Evolutionary conservation across 1,284 basidiomycete genomes (phyloP), one percentile per base, ranked within the genome.

Genomic region (Marasmius oreades): DNA sequence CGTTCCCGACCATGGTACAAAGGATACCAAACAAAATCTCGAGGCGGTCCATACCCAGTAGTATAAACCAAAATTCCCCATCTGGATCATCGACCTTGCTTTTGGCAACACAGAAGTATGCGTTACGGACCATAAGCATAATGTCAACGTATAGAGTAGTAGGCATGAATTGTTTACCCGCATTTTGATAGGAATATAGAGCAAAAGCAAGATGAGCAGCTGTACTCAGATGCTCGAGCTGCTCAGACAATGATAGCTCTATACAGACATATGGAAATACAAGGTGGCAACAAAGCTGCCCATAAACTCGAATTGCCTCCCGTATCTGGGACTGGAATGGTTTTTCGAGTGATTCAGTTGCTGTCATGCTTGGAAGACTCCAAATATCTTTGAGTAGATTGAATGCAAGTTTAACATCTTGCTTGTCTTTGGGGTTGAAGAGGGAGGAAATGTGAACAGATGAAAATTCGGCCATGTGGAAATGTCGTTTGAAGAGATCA

Each of bases 121-220:
- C 63, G 58, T 70, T 72, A 57, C 73, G 72, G 36, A 73, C 64
- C 67, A 71, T 70, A 4, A 58, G 57, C 63, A 66, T 64, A 20
- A 69, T 57, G 44, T 73, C 66, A 31, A 66, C 54, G 58, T 65
- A 74, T 0, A 66, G 58, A 42, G 63, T 64, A 0, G 59, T 61
- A 0, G 67, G 69, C 5, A 73, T 65, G 55, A 73, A 68, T 3
- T 60, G 31, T n/a, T 31, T 39, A 23, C 51, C 37, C 7, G 58
- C 59, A 12, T 61, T 58, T 22, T 64, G 56, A 1, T 61, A 33
- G 2, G 52, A n/a, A 48, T 67, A 68, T 1, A 73, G 52, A 2
- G 66, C 65, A 12, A 73, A 60, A 10, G 66, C 28, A 8, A 70
- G 48, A 57, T 73, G 71, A 22, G 70, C 67, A 1, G 66, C 69